Evolutionary conservation across 2,329 filamentous ascomycete genomes (phyloP).

Genomic region (Trichoderma lentiforme): DNA sequence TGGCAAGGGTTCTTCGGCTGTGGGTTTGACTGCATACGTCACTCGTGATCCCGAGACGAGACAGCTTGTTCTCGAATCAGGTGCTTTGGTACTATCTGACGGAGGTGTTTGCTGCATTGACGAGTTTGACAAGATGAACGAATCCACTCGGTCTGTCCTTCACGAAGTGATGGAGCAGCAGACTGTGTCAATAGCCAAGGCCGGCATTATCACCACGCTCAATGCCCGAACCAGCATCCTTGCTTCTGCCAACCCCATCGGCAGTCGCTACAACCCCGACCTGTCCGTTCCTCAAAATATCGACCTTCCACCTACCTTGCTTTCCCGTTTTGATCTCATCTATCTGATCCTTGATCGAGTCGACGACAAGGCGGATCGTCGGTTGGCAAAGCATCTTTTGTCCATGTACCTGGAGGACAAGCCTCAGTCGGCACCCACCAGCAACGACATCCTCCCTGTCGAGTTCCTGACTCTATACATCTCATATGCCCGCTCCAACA

Average conservation of each 20-base stretch:
- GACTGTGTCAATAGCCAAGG: constrained; percentile 81
- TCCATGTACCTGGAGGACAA: constrained; percentile 96
- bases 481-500: constrained; percentile 84
- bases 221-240: constrained; percentile 95
- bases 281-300: constrained; percentile 97
- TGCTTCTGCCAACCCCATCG: constrained; percentile 95
- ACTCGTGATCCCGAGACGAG: constrained; percentile 77
- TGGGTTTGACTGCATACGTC: constrained; percentile 77
- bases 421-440: constrained; percentile 74
- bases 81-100: constrained; percentile 74
- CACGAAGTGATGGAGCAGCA: constrained; percentile 90
- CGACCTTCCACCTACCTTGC: constrained; percentile 87
- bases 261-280: constrained; percentile 95
- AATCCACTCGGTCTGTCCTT: constrained; percentile 72
- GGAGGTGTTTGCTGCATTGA: constrained; percentile 83
- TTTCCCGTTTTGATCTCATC: constrained; percentile 94
- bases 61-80: constrained; percentile 76
- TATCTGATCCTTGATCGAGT: constrained; percentile 94
- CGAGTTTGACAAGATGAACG: constrained; percentile 85
- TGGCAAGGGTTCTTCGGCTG: constrained; percentile 75
- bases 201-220: constrained; percentile 92
- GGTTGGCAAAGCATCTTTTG: constrained; percentile 85
- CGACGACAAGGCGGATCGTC: constrained; percentile 84
- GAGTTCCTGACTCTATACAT: constrained; percentile 97
- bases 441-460: constrained; percentile 78